Conservation (phyloP, 805 yeast genomes). For the Dipodascus geniculatus region DNA sequence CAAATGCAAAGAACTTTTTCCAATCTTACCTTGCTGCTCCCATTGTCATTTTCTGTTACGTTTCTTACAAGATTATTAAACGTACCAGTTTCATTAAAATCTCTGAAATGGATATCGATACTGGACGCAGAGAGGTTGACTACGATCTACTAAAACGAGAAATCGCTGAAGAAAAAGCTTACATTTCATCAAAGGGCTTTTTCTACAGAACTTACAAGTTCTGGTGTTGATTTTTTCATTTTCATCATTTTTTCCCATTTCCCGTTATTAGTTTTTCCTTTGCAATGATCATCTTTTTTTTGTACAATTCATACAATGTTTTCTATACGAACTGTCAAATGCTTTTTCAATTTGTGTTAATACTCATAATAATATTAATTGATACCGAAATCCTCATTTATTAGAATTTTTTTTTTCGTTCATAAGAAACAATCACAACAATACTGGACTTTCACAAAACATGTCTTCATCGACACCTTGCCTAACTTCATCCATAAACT, state of each 20-base stretch:
- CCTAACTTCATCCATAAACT: neutral
- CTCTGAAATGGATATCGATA: conserved; percentile 44
- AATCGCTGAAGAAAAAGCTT: conserved; percentile 44
- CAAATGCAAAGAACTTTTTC: conserved; percentile 36
- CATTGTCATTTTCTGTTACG: conserved; percentile 32
- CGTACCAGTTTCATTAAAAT: conserved; percentile 33
- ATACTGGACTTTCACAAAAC: neutral
- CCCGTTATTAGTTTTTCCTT: neutral
- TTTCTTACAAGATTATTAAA: conserved; percentile 40
- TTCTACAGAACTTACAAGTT: conserved; percentile 40
- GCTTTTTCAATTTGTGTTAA: neutral
- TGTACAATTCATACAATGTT: neutral
- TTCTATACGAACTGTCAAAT: neutral
- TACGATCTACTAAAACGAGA: conserved; percentile 45
- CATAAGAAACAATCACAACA: neutral
- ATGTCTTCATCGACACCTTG: neutral
- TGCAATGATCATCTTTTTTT: neutral
- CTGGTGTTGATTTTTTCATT: conserved; percentile 36
- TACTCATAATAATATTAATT: no score
- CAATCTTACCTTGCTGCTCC: conserved; percentile 41
- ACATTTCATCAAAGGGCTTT: conserved; percentile 33
- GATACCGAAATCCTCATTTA: neutral
- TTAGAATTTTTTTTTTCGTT: neutral
- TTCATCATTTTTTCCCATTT: neutral
- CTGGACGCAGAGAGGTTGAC: conserved; percentile 53